These are phyloP conservation scores for Elsinoe australis DNA, from an alignment of 2,329 filamentous ascomycete species.

Conservation along the genomic window DNA sequence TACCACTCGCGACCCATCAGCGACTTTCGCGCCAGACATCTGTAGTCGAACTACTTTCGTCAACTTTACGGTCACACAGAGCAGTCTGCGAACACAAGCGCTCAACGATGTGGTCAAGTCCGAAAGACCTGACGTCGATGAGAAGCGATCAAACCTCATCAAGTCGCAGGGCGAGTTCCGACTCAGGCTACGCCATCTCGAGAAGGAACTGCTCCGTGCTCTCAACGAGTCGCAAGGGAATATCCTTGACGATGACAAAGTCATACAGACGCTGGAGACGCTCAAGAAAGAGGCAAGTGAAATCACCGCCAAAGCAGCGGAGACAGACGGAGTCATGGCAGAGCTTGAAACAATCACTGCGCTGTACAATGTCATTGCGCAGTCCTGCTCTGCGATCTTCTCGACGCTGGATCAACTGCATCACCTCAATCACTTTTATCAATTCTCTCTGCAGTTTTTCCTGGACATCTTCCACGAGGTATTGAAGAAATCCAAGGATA, in stretches of 20 bases:
- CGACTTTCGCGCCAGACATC: constrained; percentile 89
- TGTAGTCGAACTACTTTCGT: constrained; percentile 98
- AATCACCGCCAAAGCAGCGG: constrained; percentile 90
- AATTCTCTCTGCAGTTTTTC: constrained; percentile 98
- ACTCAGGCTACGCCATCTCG: constrained; percentile 89
- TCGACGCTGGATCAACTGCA: constrained; percentile 94
- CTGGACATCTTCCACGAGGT: constrained; percentile 95
- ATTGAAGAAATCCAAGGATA: constrained; percentile 69
- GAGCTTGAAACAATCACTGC: constrained; percentile 94
- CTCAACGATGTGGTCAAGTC: constrained; percentile 96
- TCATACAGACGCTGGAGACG: constrained; percentile 95
- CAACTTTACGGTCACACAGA: constrained; percentile 98
- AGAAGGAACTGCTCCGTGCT: constrained; percentile 87
- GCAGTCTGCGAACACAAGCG: constrained; percentile 95
- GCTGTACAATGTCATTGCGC: constrained; percentile 87
- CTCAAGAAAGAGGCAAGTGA: constrained; percentile 96
- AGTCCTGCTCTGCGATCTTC: constrained; percentile 94
- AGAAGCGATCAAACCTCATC: constrained; percentile 91
- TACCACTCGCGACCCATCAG: constrained; percentile 91
- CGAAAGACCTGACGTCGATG: constrained; percentile 93
- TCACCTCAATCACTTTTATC: constrained; percentile 98
- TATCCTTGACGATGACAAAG: constrained; percentile 94
- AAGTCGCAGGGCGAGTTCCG: constrained; percentile 99
- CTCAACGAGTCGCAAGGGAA: constrained; percentile 97
- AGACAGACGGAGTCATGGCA: constrained; percentile 95